Evolutionary conservation across 73 alveolate species (phyloP), one percentile per base, ranked within the genome.

Genomic region (Urostyla sp.): DNA sequence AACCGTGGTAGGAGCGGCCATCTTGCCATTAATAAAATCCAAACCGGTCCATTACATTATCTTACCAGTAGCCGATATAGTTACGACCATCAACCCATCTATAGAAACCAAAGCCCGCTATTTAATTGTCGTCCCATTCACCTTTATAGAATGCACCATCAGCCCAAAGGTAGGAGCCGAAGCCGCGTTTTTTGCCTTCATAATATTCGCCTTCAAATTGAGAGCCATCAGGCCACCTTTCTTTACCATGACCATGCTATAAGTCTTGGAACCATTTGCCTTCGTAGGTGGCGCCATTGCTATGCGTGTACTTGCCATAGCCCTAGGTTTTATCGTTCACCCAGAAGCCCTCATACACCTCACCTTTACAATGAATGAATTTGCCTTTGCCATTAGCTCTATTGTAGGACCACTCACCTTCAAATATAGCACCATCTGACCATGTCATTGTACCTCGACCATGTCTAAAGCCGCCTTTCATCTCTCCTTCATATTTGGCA

Each of bases 201-300:
- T 34, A 30, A 81, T 74, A 91, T 56, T 74, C 69, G 1, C 97
- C 97, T 59, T 58, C 72, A 91, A 83, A 91, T 38, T 50, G 23
- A 11, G 93, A 74, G 1, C 89, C 89, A 81, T 91, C 97, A 53
- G 88, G 86, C 97, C 98, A 95, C 20, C 38, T 72, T 58, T 92
- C 97, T 35, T 32, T 56, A 8, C 99, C 99, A 74, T 77, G 48
- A 3, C 94, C 92, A 63, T 93, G 95, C 87, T 57, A 10, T 55
- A 34, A 20, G 66, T 30, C 32, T 76, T 48, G n/a, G 60, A 10
- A 75, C 56, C 20, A 0, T 45, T 55, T 23, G 8, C 7, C 0
- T 36, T 16, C 28, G 44, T 54, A 5, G 56, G 24, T 23, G 52
- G 8, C 4, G 26, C 34, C 4, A 23, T 23, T 10, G 56, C 18